These are phyloP conservation scores for Saccharum spontaneum DNA, from an alignment of 176 grass and related monocot genomes.

Conservation along the genomic window DNA sequence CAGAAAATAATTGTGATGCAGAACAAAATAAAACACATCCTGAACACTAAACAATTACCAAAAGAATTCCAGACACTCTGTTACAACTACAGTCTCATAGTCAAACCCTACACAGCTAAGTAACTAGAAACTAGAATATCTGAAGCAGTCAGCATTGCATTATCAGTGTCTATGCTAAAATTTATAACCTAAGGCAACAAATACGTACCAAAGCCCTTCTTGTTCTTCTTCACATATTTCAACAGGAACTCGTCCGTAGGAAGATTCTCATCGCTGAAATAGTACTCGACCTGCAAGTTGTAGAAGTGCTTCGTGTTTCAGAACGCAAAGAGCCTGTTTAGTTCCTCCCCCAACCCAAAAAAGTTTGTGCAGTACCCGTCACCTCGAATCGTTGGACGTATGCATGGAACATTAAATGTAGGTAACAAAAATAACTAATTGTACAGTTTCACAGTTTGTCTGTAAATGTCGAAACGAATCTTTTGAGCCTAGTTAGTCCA, in stretches of 20 bases:
- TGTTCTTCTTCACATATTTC: constrained; percentile 75
- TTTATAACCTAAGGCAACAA: constrained; percentile 14
- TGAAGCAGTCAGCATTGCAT: neutral
- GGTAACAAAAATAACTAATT: no score
- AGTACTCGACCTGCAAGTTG: constrained; percentile 82
- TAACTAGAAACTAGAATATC: neutral
- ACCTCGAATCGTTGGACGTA: no score
- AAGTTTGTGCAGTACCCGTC: no score
- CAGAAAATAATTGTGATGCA: neutral
- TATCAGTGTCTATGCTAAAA: neutral
- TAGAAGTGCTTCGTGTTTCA: neutral
- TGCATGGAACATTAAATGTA: no score
- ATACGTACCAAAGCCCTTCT: constrained; percentile 72
- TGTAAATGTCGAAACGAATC: no score
- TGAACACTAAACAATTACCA: neutral
- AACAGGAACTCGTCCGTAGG: constrained; percentile 71
- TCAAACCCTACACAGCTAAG: neutral
- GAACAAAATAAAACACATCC: neutral
- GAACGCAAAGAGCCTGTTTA: no score
- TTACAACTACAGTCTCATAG: neutral
- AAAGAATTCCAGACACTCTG: neutral
- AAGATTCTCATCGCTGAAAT: constrained; percentile 94
- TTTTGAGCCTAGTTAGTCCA: no score
- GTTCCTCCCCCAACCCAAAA: no score
- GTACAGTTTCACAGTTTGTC: no score